Percentiles rank a stretch among this genome's conserved stretches.
Conservation (phyloP, 768 basidiomycete species). For the Pleurotus tuoliensis region DNA sequence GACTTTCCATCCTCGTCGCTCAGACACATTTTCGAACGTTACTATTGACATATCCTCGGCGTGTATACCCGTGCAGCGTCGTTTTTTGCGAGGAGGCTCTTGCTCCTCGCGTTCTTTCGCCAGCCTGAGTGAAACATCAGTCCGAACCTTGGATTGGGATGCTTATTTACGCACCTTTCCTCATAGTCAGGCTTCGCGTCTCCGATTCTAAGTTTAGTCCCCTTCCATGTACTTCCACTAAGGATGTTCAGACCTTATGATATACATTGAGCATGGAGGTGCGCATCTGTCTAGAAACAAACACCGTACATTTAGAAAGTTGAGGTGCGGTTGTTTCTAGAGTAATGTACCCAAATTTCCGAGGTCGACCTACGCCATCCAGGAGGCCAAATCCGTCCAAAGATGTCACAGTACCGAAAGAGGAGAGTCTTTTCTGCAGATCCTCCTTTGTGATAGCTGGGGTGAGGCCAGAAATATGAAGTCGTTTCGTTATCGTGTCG, state of each 20-base stretch:
- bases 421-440: conserved; percentile 51
- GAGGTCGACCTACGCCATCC: conserved; percentile 62
- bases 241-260: conserved; percentile 64
- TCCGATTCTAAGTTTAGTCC: conserved; percentile 77
- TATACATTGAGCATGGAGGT: not conserved
- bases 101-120: conserved; percentile 29
- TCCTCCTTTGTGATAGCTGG: conserved; percentile 56
- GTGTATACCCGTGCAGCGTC: conserved; percentile 34
- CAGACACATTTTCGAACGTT: conserved; percentile 51
- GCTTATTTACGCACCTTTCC: conserved; percentile 45
- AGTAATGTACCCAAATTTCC: conserved; percentile 73
- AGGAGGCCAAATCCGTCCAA: conserved; percentile 66
- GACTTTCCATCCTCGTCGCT: conserved; percentile 62
- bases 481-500: conserved; percentile 3
- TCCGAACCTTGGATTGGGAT: conserved; percentile 12
- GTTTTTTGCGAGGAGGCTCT: conserved; percentile 41
- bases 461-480: conserved; percentile 71
- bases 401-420: conserved; percentile 65
- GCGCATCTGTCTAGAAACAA: not conserved
- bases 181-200: conserved; percentile 77
- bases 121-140: conserved; percentile 27
- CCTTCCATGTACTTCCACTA: conserved; percentile 85
- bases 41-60: conserved; percentile 63
- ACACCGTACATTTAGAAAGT: conserved; percentile 58
- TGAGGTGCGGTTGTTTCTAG: conserved; percentile 58